phyloP scores from a whole-genome alignment of 495 filamentous ascomycete species.

The Penicillium taxi region DNA sequence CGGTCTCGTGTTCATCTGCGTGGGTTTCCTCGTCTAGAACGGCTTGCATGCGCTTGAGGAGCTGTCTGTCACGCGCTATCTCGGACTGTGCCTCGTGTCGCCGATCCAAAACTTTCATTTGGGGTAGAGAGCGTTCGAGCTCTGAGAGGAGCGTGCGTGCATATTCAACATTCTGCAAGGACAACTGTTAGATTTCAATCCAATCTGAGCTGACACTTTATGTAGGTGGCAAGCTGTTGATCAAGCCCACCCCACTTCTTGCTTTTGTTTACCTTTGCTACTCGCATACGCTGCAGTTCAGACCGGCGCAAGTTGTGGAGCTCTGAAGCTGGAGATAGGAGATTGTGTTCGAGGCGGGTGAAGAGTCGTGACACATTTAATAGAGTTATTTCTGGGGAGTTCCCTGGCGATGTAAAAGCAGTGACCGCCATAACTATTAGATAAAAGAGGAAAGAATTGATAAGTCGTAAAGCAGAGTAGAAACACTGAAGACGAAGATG shows the following conservation, averaged over 20 bases:
- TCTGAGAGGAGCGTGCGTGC: slow-evolving; percentile 66
- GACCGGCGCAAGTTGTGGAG: slow-evolving; percentile 51
- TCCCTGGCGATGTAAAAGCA: slow-evolving; percentile 19
- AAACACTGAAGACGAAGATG: neutral
- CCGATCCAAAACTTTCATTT: slow-evolving; percentile 55
- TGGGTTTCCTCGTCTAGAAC: slow-evolving; percentile 45
- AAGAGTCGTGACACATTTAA: slow-evolving; percentile 68
- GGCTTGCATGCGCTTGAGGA: slow-evolving; percentile 55
- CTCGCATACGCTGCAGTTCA: slow-evolving; percentile 63
- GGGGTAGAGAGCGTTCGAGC: slow-evolving; percentile 64
- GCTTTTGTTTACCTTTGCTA: slow-evolving; percentile 28
- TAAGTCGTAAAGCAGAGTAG: neutral
- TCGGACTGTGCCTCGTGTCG: slow-evolving; percentile 61
- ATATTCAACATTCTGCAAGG: slow-evolving; percentile 64
- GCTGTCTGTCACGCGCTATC: slow-evolving; percentile 54
- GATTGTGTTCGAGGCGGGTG: slow-evolving; percentile 60
- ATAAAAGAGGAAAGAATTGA: neutral
- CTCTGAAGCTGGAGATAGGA: slow-evolving; percentile 59
- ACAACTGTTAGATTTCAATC: too few species aligned
- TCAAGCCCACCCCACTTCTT: too few species aligned
- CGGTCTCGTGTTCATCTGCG: slow-evolving; percentile 14
- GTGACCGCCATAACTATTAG: slow-evolving; percentile 26
- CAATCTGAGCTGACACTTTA: neutral
- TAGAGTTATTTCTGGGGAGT: slow-evolving; percentile 32
- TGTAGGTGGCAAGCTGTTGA: too few species aligned